Base-by-base conservation (phyloP, 768 basidiomycete species). In the Lyophyllum atratum region DNA sequence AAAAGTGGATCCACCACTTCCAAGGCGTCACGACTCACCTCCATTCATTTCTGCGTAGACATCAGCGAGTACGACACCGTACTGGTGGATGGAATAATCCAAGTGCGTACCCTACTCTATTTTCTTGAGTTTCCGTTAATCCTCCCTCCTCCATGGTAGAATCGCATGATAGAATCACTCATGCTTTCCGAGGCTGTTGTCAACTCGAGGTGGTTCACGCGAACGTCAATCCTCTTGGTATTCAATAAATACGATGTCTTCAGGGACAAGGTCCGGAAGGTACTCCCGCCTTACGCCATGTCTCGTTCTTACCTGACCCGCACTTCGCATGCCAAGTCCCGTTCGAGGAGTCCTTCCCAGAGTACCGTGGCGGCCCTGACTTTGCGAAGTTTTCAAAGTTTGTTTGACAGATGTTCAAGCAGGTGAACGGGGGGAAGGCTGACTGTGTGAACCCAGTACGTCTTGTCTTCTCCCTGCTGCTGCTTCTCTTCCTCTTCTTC, bases 171-270 rank as follows among this genome's bases (percentile, higher is more conserved):
- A 63, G 95, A 97, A 72, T 90, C 92, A 1, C 75, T 96, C 47
- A 87, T 92, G 0, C 85, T 97, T 29, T 95, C 94, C 70, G 92
- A 95, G 68, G 90, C 88, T 26, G 93, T 95, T 69, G 91, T 92
- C 76, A 96, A 96, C 67, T 94, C 92, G 33, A 82, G 94, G 60
- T 95, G 91, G 92, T 94, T 95, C 73, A 85, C 92, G 53, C 86
- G 92, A 64, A 93, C 93, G 4, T 92, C 90, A 1, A 93, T 95
- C 65, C 95, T 95, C 68, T 74, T 95, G 52, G 94, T 95, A 81
- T 74, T 94, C 59, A 95, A 94, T 76, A 95, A 96, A 80, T 94
- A 95, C 64, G 95, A 97, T 71, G 77, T 95, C 46, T 95, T 97
- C 76, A 88, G 91, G 49, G 86, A 86, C 67, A 97, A 97, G 72